Evolutionary conservation across 257 asterid species (phyloP).

Genomic region (Solanum chiquidenum): DNA sequence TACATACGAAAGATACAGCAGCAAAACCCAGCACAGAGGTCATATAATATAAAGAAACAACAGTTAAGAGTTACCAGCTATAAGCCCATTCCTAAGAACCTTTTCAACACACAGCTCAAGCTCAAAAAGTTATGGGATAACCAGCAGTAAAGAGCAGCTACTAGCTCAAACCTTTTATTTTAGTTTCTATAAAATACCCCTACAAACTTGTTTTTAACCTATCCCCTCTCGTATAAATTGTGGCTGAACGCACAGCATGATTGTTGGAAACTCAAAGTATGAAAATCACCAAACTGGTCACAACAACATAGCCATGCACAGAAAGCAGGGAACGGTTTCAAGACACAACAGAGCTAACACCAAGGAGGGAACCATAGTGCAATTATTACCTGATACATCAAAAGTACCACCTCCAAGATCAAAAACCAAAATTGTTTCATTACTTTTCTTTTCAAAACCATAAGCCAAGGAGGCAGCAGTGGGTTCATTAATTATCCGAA

Average conservation of each 20-base stretch:
- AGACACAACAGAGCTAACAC: neutral
- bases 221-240: neutral
- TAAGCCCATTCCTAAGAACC: neutral
- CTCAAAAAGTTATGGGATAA: neutral
- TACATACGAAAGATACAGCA: neutral
- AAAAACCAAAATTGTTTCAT: slow-evolving; percentile 79
- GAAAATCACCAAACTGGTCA: neutral
- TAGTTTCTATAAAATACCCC: neutral
- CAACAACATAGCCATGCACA: neutral
- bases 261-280: neutral
- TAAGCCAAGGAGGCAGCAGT: slow-evolving; percentile 91
- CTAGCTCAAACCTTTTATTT: neutral
- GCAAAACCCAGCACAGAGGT: neutral
- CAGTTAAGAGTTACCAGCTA: neutral
- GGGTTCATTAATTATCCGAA: slow-evolving; percentile 78
- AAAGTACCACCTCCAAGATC: slow-evolving; percentile 93
- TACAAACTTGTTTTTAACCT: neutral
- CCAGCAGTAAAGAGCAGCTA: neutral
- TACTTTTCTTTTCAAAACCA: slow-evolving; percentile 81
- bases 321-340: neutral
- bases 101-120: neutral
- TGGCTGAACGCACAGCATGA: neutral
- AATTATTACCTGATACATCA: slow-evolving; percentile 69
- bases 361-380: neutral
- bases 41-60: neutral